A percentile compares a stretch with the other conserved stretches of the same genome.
Conservation (phyloP, 805 yeast species). For the Yarrowia sp. region DNA sequence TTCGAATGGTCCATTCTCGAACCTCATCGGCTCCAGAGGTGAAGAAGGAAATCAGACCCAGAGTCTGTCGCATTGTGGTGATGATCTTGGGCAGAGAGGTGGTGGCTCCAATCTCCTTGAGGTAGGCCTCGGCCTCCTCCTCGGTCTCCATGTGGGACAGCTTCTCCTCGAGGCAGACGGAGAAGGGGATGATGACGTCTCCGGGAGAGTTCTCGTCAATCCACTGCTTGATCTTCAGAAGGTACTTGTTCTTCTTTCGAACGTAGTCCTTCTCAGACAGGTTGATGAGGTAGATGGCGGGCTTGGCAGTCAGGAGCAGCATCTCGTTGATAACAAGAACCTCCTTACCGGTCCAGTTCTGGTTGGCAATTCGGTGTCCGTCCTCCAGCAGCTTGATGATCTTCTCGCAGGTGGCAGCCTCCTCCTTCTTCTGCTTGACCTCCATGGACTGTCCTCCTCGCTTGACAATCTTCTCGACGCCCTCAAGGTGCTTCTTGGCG, state of each 20-base stretch:
- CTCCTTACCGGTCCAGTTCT: slow-evolving; percentile 84
- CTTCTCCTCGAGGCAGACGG: slow-evolving; percentile 89
- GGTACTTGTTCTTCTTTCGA: slow-evolving; percentile 83
- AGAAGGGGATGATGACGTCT: slow-evolving; percentile 85
- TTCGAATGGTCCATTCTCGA: slow-evolving; percentile 96
- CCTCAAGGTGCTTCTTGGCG: slow-evolving; percentile 76
- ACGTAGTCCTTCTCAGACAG: slow-evolving; percentile 83
- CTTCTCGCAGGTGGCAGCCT: slow-evolving; percentile 66
- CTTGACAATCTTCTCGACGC: slow-evolving; percentile 71
- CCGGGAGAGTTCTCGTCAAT: slow-evolving; percentile 83
- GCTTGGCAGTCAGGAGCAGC: slow-evolving; percentile 90
- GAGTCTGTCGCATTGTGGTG: slow-evolving; percentile 77
- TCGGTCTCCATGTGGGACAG: slow-evolving; percentile 83
- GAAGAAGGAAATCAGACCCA: slow-evolving; percentile 87
- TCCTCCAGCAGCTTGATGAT: slow-evolving; percentile 74
- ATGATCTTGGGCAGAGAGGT: slow-evolving; percentile 86
- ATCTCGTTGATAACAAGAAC: slow-evolving; percentile 84
- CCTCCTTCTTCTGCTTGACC: slow-evolving; percentile 84
- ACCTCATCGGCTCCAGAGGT: slow-evolving; percentile 96
- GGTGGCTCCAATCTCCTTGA: slow-evolving; percentile 65
- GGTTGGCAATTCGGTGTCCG: slow-evolving; percentile 86
- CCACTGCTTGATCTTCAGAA: slow-evolving; percentile 84
- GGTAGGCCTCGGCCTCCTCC: slow-evolving; percentile 73
- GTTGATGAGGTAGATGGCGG: slow-evolving; percentile 88
- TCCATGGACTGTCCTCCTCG: slow-evolving; percentile 89